phyloP scores from a whole-genome alignment of 2,329 filamentous ascomycete genomes.

The Balansia obtecta region DNA sequence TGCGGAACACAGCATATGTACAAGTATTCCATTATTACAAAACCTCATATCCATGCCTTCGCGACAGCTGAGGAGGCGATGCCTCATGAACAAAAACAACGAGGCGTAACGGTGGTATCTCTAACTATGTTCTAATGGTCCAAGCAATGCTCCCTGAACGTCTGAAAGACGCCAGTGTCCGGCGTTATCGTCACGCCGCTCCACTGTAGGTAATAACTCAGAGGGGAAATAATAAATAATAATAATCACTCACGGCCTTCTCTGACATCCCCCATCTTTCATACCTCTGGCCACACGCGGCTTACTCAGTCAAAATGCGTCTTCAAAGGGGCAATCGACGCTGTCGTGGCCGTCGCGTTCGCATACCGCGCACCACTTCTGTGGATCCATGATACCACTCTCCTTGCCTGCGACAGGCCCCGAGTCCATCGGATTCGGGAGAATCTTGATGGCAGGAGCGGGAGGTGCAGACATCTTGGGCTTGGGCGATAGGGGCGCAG shows the following conservation, averaged over 20 bases:
- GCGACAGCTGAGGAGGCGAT: conserved; percentile 7
- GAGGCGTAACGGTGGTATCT: conserved; percentile 22
- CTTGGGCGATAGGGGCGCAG: conserved; percentile 41
- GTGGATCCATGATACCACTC: conserved; percentile 63
- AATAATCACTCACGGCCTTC: neutral
- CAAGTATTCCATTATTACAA: conserved; percentile 11
- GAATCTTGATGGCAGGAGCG: conserved; percentile 31
- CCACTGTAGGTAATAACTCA: too few relatives aligned
- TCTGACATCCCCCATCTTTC: neutral
- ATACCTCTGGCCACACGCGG: neutral
- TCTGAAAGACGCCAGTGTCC: conserved; percentile 8
- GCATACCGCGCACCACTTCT: conserved; percentile 95
- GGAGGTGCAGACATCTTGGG: conserved; percentile 27
- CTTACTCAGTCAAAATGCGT: conserved; percentile 42
- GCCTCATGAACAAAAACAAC: conserved; percentile 10
- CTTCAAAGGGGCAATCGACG: conserved; percentile 87
- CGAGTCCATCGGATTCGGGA: conserved; percentile 51
- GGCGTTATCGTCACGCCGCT: conserved; percentile 10
- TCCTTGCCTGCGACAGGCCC: conserved; percentile 67
- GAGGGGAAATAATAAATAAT: neutral
- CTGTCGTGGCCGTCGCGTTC: conserved; percentile 95
- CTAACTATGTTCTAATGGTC: conserved; percentile 16
- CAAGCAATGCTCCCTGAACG: conserved; percentile 15
- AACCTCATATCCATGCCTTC: neutral
- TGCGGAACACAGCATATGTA: neutral